A percentile compares a stretch with the other conserved stretches of the same genome.
Evolutionary conservation across 805 yeast genomes (phyloP).

Genomic region (Candida orba): DNA sequence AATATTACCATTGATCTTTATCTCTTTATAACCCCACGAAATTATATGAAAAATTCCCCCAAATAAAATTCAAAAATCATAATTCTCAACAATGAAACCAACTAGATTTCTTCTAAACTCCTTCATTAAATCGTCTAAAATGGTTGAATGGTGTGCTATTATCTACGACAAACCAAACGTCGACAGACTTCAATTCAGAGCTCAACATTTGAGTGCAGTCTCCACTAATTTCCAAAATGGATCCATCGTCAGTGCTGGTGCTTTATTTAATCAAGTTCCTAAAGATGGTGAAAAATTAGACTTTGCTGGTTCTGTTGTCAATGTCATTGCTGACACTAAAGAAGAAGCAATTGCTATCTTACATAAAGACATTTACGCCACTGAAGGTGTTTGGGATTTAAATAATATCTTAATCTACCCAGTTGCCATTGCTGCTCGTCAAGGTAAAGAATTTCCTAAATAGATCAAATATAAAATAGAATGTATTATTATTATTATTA

Average conservation of each 20-base stretch:
- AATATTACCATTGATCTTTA: too few species aligned
- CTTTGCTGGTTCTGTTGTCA: slow-evolving; percentile 65
- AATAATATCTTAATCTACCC: slow-evolving; percentile 55
- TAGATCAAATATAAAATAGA: too few species aligned
- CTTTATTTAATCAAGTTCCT: slow-evolving; percentile 40
- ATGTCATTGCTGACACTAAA: slow-evolving; percentile 53
- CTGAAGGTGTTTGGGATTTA: slow-evolving; percentile 71
- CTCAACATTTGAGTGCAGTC: slow-evolving; percentile 44
- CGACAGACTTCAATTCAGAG: slow-evolving; percentile 40
- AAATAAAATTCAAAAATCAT: not conserved
- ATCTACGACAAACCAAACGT: slow-evolving; percentile 63
- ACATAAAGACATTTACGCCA: slow-evolving; percentile 54
- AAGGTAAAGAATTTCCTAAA: slow-evolving; percentile 13
- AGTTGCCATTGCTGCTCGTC: slow-evolving; percentile 36
- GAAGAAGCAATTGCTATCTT: slow-evolving; percentile 61
- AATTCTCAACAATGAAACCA: slow-evolving; percentile 6
- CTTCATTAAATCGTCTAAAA: slow-evolving; percentile 16
- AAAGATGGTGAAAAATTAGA: slow-evolving; percentile 34
- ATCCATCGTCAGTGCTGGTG: slow-evolving; percentile 42
- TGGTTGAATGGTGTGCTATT: slow-evolving; percentile 62
- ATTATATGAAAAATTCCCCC: not conserved
- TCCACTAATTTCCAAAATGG: slow-evolving; percentile 37
- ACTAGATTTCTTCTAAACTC: slow-evolving; percentile 5
- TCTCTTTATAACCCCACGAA: not conserved
- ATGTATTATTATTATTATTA: too few species aligned